Evolutionary conservation across 257 asterid species (phyloP).

Genomic region (Przewalskia tangutica): DNA sequence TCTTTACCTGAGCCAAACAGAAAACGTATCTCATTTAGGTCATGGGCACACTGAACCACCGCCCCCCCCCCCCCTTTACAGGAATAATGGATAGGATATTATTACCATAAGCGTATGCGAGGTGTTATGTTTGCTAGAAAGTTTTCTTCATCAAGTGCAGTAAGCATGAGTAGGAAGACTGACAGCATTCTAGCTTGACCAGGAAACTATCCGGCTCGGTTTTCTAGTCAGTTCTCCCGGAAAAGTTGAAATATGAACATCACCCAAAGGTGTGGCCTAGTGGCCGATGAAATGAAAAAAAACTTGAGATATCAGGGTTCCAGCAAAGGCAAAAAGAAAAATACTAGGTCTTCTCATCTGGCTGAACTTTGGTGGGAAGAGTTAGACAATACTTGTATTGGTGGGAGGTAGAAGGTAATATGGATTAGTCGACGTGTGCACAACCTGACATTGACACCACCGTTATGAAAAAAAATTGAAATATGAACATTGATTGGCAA

Average conservation of each 20-base stretch:
- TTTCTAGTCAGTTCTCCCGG: not conserved
- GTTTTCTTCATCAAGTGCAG: not conserved
- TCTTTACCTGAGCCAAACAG: not conserved
- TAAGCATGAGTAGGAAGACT: not conserved
- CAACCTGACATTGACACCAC: not conserved
- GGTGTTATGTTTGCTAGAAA: not conserved
- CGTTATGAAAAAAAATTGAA: not conserved
- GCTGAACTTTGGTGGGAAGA: not conserved
- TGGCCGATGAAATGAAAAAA: not conserved
- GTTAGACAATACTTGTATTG: not conserved
- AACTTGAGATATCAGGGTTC: not conserved
- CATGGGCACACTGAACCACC: not conserved
- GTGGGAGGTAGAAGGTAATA: not conserved
- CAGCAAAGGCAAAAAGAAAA: not conserved
- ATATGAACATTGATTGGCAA: not conserved
- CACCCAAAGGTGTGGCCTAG: not conserved
- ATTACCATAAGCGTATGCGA: not conserved
- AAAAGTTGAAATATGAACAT: not conserved
- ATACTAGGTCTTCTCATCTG: not conserved
- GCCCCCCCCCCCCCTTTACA: not conserved
- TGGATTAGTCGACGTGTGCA: not conserved
- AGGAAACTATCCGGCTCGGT: not conserved
- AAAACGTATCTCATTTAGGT: not conserved
- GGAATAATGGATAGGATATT: not conserved
- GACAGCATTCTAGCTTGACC: not conserved